Evolutionary conservation across 2,329 filamentous ascomycete genomes (phyloP).

Genomic region (Atkinsonella texensis): DNA sequence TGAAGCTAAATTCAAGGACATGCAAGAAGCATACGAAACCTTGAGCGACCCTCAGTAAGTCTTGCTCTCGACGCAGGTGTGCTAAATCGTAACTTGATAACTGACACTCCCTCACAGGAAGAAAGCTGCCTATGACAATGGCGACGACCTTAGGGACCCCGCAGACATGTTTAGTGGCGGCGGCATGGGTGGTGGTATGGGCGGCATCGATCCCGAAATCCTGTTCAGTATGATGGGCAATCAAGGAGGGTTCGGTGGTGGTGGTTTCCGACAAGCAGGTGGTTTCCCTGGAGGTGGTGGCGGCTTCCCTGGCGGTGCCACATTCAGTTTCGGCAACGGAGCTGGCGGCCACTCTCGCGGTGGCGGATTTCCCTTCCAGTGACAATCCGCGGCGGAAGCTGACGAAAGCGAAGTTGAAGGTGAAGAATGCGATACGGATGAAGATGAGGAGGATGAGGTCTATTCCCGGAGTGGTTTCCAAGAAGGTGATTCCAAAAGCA

Average conservation of each 20-base stretch:
- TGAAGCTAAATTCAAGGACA: slow-evolving; percentile 92
- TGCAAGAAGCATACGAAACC: slow-evolving; percentile 93
- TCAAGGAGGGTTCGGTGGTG: slow-evolving; percentile 43
- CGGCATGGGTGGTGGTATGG: slow-evolving; percentile 48
- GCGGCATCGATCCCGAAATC: slow-evolving; percentile 63
- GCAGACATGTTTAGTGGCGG: slow-evolving; percentile 70
- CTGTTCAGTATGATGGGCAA: slow-evolving; percentile 76
- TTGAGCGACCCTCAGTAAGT: slow-evolving; percentile 86
- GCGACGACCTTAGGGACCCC: slow-evolving; percentile 81
- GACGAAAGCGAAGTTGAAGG: slow-evolving; percentile 23
- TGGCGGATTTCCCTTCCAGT: slow-evolving; percentile 33
- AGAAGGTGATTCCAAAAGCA: slow-evolving; percentile 8
- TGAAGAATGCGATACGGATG: slow-evolving; percentile 15
- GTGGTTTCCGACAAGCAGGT: slow-evolving; percentile 37
- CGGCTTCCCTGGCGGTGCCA: slow-evolving; percentile 30
- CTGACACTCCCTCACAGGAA: slow-evolving; percentile 43
- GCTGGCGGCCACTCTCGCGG: slow-evolving; percentile 24
- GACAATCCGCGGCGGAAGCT: slow-evolving; percentile 32
- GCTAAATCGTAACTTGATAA: neutral
- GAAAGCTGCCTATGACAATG: slow-evolving; percentile 80
- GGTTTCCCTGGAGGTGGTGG: slow-evolving; percentile 36
- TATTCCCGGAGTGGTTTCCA: slow-evolving; percentile 11
- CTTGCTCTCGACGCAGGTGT: neutral
- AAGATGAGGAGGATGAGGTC: slow-evolving; percentile 15
- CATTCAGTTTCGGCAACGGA: slow-evolving; percentile 41